Base-by-base conservation (phyloP, 192 early-diverging fungal species). In the Mortierella claussenii region DNA sequence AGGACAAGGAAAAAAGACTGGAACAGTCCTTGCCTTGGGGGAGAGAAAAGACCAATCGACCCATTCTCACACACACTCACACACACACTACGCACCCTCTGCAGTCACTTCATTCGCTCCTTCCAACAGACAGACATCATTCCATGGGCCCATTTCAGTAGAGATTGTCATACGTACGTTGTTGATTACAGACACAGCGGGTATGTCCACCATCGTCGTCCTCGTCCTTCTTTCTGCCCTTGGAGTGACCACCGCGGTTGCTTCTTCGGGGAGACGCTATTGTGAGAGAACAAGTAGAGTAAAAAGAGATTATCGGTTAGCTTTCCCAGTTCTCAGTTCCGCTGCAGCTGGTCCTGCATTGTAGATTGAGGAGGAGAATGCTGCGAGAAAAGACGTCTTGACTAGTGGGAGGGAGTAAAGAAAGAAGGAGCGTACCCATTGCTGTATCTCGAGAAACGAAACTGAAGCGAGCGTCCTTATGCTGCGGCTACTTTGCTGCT, bases 91-190 rank as follows among this genome's bases (percentile, higher is more conserved):
- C n/a, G n/a, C n/a, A n/a, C n/a, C n/a, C n/a, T n/a, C n/a, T n/a
- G n/a, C n/a, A n/a, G n/a, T n/a, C n/a, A n/a, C n/a, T n/a, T n/a
- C n/a, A n/a, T n/a, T n/a, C n/a, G n/a, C n/a, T n/a, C n/a, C n/a
- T n/a, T n/a, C n/a, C n/a, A n/a, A n/a, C n/a, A n/a, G n/a, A n/a
- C n/a, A n/a, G n/a, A n/a, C n/a, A n/a, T n/a, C n/a, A n/a, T n/a
- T n/a, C n/a, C n/a, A n/a, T n/a, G n/a, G n/a, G n/a, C n/a, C n/a
- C n/a, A n/a, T n/a, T n/a, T n/a, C n/a, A n/a, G n/a, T n/a, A n/a
- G n/a, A n/a, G n/a, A n/a, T n/a, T n/a, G n/a, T n/a, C n/a, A 56
- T 26, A 80, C 84, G 73, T 82, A 86, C 85, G 82, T 64, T 76
- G 69, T 59, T 82, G 73, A 43, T 81, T 80, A 48, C 85, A 86